Percentiles rank a stretch among this genome's conserved stretches.
Conservation (phyloP, 192 early-diverging fungal genomes). For the Radiomyces spectabilis region DNA sequence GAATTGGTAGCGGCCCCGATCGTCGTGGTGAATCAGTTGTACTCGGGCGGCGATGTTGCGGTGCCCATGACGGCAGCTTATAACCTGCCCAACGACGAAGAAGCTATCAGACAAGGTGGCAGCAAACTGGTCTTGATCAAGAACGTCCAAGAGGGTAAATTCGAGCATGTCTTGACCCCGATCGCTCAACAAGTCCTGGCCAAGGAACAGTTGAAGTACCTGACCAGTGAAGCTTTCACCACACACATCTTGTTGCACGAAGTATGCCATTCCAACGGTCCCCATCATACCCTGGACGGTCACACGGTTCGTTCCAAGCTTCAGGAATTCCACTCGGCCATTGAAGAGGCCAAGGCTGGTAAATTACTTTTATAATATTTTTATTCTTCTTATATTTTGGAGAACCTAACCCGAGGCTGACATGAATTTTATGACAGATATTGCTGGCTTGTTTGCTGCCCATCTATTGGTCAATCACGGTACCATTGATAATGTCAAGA, state of each 20-base stretch:
- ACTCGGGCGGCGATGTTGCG: conserved; percentile 61
- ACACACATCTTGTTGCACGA: conserved; percentile 68
- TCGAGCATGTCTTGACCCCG: conserved; percentile 50
- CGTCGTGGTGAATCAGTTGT: conserved; percentile 68
- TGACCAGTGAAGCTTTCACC: conserved; percentile 65
- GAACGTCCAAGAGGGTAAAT: conserved; percentile 70
- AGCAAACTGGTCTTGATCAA: conserved; percentile 69
- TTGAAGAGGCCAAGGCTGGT: conserved; percentile 75
- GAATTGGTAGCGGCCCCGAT: conserved; percentile 60
- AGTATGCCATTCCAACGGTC: conserved; percentile 64
- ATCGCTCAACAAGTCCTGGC: conserved; percentile 51
- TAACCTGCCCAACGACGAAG: conserved; percentile 74
- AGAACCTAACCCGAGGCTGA: too few species aligned
- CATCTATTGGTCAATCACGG: conserved; percentile 51
- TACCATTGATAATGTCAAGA: conserved; percentile 45
- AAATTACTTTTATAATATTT: not conserved
- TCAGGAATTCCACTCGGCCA: conserved; percentile 61
- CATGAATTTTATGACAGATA: conserved; percentile 44
- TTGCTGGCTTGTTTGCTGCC: conserved; percentile 57
- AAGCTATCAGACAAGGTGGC: conserved; percentile 56
- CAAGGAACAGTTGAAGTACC: conserved; percentile 41
- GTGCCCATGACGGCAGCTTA: conserved; percentile 73
- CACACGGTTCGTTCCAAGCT: conserved; percentile 58
- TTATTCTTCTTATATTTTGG: conserved; percentile 1
- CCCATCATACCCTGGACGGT: conserved; percentile 46